Evolutionary conservation across 768 basidiomycete genomes (phyloP), one percentile per base, ranked within the genome.

Genomic region (Coprinopsis cinerea): DNA sequence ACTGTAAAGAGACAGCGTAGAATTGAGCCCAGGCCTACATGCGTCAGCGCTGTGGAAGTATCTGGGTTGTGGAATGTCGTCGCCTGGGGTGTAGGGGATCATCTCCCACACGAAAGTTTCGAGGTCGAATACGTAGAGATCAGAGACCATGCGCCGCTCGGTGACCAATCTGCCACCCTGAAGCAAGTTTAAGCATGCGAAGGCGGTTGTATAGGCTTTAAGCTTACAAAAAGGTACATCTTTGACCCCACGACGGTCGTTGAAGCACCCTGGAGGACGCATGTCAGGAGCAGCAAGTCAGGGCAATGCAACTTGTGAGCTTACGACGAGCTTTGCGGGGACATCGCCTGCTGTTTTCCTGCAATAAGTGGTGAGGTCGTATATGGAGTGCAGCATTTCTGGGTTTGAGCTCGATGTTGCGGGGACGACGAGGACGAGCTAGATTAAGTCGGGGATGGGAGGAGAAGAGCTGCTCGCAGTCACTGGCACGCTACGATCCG

Each of bases 1-100:
- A n/a, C n/a, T n/a, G n/a, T n/a, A n/a, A n/a, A n/a, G n/a, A n/a
- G n/a, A n/a, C n/a, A n/a, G n/a, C n/a, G n/a, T n/a, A n/a, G n/a
- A n/a, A n/a, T n/a, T n/a, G n/a, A n/a, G n/a, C n/a, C n/a, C n/a
- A n/a, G n/a, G n/a, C 79, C 59, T 63, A 84, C 88, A 95, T 49
- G 83, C 68, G 67, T 96, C 92, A 11, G 90, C 80, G 53, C 87
- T 91, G 67, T 99, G 96, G 62, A 99, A 99, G 64, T 99, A 99
- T 35, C 96, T 82, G 22, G 92, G 79, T 41, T 79, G 75, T 0
- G 95, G 93, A 9, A 83, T 69, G 43, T 83, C 76, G 57, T 88
- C 86, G 49, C 84, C 85, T 1, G 75, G 70, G 47, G 71, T 72
- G 15, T 79, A 72, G 1, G 69, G 66, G 7, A 93, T 61, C 61